These are phyloP conservation scores for Capillidium rhysosporum DNA, from an alignment of 371 early-diverging fungal species.

Conservation along the genomic window DNA sequence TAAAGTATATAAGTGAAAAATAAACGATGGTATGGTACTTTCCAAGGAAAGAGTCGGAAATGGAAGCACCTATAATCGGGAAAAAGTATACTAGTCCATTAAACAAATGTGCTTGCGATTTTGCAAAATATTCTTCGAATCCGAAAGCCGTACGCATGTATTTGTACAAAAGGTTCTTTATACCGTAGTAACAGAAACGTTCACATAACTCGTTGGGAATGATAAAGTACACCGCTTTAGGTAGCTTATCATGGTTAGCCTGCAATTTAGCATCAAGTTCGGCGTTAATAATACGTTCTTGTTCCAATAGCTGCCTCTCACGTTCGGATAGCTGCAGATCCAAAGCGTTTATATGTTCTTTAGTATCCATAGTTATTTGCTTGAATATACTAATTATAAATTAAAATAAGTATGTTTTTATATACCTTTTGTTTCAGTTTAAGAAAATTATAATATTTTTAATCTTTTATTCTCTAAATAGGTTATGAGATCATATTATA, in stretches of 20 bases:
- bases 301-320: neutral
- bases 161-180: constrained; percentile 1
- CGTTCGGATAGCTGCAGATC: neutral
- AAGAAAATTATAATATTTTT: too few relatives aligned
- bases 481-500: too few relatives aligned
- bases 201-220: constrained; percentile 11
- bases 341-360: too few relatives aligned
- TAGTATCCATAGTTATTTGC: too few relatives aligned
- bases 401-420: too few relatives aligned
- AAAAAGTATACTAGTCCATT: constrained; percentile 32
- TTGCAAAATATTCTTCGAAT: constrained; percentile 9
- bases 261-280: constrained; percentile 4
- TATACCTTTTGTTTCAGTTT: too few relatives aligned
- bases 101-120: constrained; percentile 20
- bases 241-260: constrained; percentile 4
- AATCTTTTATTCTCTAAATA: too few relatives aligned
- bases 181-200: too few relatives aligned
- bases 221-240: constrained; percentile 11
- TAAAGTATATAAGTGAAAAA: constrained; percentile 1
- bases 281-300: constrained; percentile 3
- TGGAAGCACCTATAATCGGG: constrained; percentile 40
- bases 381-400: too few relatives aligned
- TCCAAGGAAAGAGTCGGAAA: too few relatives aligned
- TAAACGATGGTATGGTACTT: constrained; percentile 40
- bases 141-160: constrained; percentile 12